phyloP scores from a whole-genome alignment of 202 grass and related monocot genomes.

The Panicum virgatum region DNA sequence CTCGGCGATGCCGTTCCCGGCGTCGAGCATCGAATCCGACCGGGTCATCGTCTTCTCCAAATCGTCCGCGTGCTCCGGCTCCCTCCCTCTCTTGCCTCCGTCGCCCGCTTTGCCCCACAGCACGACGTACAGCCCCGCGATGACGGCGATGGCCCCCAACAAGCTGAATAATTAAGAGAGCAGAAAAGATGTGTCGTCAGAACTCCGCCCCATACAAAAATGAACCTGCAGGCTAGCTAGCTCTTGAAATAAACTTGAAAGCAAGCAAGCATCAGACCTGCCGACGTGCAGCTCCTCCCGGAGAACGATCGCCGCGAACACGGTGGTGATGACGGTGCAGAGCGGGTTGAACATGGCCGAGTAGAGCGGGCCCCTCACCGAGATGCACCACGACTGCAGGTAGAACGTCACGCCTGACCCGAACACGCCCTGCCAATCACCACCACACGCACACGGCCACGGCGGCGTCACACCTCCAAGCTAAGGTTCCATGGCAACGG shows the following conservation, averaged over 20 bases:
- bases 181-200: not conserved
- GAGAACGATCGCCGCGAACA: conserved; percentile 41
- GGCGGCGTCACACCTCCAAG: no score
- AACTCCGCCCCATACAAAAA: not conserved
- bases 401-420: conserved; percentile 70
- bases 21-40: conserved; percentile 21
- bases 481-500: no score
- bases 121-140: conserved; percentile 60
- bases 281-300: conserved; percentile 67
- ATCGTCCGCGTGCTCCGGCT: not conserved
- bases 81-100: not conserved
- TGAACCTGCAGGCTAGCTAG: not conserved
- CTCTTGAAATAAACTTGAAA: not conserved
- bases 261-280: conserved; percentile 40
- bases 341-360: conserved; percentile 82
- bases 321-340: conserved; percentile 57
- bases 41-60: conserved; percentile 11
- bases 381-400: conserved; percentile 81
- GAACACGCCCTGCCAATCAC: conserved; percentile 50
- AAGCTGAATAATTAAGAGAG: conserved; percentile 37
- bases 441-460: no score
- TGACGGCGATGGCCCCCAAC: conserved; percentile 41
- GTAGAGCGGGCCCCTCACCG: conserved; percentile 66
- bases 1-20: not conserved
- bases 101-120: conserved; percentile 59